These are phyloP conservation scores for Vanderwaltozyma tropicalis DNA, from an alignment of 805 yeast genomes.

Conservation along the genomic window DNA sequence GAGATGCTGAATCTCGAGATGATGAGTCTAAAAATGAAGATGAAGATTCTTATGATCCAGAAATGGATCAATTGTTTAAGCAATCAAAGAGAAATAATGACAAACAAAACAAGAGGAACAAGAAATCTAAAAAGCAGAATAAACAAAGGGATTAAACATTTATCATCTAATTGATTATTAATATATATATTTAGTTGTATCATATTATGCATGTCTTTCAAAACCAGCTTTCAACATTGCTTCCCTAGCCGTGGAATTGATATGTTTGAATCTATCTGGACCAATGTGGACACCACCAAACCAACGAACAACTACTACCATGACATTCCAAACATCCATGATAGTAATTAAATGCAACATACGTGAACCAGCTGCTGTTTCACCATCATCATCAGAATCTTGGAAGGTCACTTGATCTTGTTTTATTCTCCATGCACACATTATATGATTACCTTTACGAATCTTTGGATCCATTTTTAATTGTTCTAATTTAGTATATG, in stretches of 20 bases:
- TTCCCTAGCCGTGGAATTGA: conserved; percentile 79
- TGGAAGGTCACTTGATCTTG: conserved; percentile 47
- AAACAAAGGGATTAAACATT: not conserved
- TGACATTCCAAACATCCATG: conserved; percentile 74
- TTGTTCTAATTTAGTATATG: conserved; percentile 38
- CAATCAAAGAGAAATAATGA: not conserved
- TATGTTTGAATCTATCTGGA: conserved; percentile 89
- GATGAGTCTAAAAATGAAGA: not conserved
- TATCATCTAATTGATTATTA: no score
- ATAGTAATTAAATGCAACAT: conserved; percentile 66
- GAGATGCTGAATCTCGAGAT: not conserved
- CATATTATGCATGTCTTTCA: conserved; percentile 1
- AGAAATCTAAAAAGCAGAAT: conserved; percentile 1
- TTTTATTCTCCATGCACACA: conserved; percentile 77
- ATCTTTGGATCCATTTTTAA: conserved; percentile 59
- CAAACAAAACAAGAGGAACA: not conserved
- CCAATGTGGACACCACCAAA: conserved; percentile 88
- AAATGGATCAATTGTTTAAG: conserved; percentile 2
- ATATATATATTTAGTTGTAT: not conserved
- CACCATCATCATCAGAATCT: conserved; percentile 96
- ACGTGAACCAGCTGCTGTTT: conserved; percentile 89
- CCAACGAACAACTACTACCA: conserved; percentile 82
- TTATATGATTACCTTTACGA: conserved; percentile 62
- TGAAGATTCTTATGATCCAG: conserved; percentile 3
- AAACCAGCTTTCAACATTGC: conserved; percentile 63